Conservation (phyloP, 805 yeast genomes). For the Kodamaea kaohsiungensis region DNA sequence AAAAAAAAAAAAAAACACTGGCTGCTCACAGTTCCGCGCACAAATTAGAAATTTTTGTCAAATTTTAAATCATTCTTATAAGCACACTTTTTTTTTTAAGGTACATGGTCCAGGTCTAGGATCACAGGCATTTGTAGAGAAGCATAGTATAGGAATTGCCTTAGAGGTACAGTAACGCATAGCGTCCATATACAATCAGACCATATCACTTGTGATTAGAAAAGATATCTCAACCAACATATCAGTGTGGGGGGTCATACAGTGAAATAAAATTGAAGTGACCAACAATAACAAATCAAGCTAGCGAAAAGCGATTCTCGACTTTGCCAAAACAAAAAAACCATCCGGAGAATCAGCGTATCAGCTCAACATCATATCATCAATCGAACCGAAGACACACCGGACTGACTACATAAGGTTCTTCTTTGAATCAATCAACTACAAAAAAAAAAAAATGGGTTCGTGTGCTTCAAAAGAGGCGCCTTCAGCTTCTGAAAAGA, state of each 20-base stretch:
- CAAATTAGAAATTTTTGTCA: background rate
- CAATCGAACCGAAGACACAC: background rate
- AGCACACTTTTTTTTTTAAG: background rate
- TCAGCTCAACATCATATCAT: background rate
- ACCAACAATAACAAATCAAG: background rate
- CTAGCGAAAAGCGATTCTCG: slow-evolving; percentile 1
- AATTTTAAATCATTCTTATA: background rate
- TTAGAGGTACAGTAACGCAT: background rate
- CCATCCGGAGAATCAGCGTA: background rate
- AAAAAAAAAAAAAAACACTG: background rate
- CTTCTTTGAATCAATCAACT: background rate
- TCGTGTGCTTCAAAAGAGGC: slow-evolving; percentile 16
- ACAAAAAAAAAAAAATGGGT: slow-evolving; percentile 9
- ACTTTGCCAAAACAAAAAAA: background rate
- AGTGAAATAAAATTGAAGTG: background rate
- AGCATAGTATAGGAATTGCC: background rate
- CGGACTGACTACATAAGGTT: background rate
- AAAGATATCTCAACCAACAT: background rate
- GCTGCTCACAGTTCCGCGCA: background rate
- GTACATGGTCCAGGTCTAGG: background rate
- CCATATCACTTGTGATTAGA: background rate
- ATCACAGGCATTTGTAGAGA: background rate
- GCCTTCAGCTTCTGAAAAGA: slow-evolving; percentile 2
- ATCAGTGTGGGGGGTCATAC: background rate
- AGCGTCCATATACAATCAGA: background rate